These are phyloP conservation scores for Aspergillus udagawae DNA, from an alignment of 2,329 filamentous ascomycete species.

Conservation along the genomic window DNA sequence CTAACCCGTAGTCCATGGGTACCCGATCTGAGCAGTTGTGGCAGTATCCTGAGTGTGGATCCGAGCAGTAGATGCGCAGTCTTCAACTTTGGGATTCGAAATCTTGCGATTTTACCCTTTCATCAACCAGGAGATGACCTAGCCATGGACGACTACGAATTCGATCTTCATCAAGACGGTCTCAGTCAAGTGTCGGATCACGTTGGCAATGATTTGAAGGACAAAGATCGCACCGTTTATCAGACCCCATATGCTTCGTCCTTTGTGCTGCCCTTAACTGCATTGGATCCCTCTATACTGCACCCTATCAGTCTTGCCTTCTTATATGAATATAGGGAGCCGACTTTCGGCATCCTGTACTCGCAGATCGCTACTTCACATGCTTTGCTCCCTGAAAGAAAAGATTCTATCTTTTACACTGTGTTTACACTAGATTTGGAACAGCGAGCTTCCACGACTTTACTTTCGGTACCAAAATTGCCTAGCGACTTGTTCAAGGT, in stretches of 20 bases:
- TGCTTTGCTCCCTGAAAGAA: conserved; percentile 69
- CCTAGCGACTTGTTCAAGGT: conserved; percentile 85
- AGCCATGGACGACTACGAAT: conserved; percentile 87
- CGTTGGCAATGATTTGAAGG: conserved; percentile 22
- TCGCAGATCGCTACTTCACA: conserved; percentile 69
- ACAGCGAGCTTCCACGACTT: conserved; percentile 86
- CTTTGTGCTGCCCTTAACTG: conserved; percentile 86
- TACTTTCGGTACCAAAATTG: conserved; percentile 78
- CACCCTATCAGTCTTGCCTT: conserved; percentile 91
- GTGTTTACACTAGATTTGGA: conserved; percentile 94
- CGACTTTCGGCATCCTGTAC: conserved; percentile 91
- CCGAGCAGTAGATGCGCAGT: conserved; percentile 90
- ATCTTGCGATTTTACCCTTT: conserved; percentile 91
- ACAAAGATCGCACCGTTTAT: conserved; percentile 32
- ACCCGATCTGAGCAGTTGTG: conserved; percentile 67
- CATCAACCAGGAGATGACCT: conserved; percentile 80
- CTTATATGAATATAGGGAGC: conserved; percentile 93
- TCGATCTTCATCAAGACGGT: conserved; percentile 68
- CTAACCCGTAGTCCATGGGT: conserved; percentile 78
- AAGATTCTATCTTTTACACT: conserved; percentile 82
- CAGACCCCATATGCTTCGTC: conserved; percentile 78
- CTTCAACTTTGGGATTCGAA: conserved; percentile 84
- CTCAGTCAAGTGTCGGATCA: conserved; percentile 42
- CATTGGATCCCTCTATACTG: conserved; percentile 80
- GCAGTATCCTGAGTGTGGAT: conserved; percentile 81